A percentile compares a stretch with the other conserved stretches of the same genome.
Evolutionary conservation across 2,329 filamentous ascomycete species (phyloP).

Genomic region (Scleromitrula shiraiana): DNA sequence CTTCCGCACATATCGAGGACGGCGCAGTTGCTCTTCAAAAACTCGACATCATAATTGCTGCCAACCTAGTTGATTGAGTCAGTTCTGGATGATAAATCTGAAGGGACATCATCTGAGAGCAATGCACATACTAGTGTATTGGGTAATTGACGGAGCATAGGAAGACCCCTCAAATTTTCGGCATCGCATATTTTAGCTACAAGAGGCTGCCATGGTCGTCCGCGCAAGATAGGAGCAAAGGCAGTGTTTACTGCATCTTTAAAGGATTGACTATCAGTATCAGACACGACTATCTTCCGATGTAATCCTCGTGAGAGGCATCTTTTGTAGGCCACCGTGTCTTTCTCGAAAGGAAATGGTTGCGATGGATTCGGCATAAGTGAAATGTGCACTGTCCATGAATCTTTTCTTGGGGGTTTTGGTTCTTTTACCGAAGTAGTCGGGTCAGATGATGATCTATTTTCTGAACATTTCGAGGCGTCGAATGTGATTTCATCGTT

Average conservation of each 20-base stretch:
- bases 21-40: conserved; percentile 47
- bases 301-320: conserved; percentile 53
- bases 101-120: too few relatives aligned
- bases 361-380: conserved; percentile 46
- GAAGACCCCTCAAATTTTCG: conserved; percentile 44
- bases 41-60: conserved; percentile 39
- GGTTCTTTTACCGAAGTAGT: background rate
- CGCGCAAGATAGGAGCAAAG: conserved; percentile 42
- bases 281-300: conserved; percentile 46
- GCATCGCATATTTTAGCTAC: conserved; percentile 51
- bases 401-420: too few relatives aligned
- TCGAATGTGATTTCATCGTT: conserved; percentile 9
- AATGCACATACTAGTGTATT: conserved; percentile 34
- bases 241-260: conserved; percentile 39
- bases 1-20: conserved; percentile 46
- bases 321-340: conserved; percentile 52
- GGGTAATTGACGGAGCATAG: conserved; percentile 50
- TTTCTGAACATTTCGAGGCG: conserved; percentile 9
- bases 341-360: conserved; percentile 54
- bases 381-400: conserved; percentile 54
- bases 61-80: background rate
- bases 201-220: conserved; percentile 48
- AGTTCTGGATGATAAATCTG: too few relatives aligned
- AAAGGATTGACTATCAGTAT: conserved; percentile 42
- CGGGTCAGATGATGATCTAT: background rate